These are phyloP conservation scores for Hyphopichia pseudoburtonii DNA, from an alignment of 1,139 yeast genomes.

Conservation along the genomic window DNA sequence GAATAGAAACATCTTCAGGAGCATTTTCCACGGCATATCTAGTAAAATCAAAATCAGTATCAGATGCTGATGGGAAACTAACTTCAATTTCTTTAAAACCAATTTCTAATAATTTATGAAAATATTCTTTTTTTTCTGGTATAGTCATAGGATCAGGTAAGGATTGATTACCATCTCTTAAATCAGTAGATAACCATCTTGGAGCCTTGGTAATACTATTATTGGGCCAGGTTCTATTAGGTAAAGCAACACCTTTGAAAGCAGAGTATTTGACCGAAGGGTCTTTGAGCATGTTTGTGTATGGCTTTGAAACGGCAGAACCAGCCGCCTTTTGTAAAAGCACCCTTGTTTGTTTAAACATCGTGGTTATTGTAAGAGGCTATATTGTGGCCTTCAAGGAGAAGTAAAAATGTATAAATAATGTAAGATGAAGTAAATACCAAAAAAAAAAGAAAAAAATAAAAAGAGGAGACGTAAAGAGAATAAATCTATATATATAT, in stretches of 20 bases:
- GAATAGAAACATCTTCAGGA: constrained; percentile 47
- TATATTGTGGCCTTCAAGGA: background rate
- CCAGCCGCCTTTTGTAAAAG: constrained; percentile 28
- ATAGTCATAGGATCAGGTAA: constrained; percentile 53
- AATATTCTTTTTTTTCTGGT: constrained; percentile 44
- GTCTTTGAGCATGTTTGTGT: constrained; percentile 37
- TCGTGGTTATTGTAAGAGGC: constrained; percentile 7
- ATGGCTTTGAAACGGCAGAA: constrained; percentile 16
- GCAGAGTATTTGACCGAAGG: constrained; percentile 43
- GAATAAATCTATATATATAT: background rate
- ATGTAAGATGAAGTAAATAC: no score
- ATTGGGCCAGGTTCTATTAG: constrained; percentile 46
- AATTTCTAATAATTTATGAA: constrained; percentile 43
- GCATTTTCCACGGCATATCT: constrained; percentile 48
- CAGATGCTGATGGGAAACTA: constrained; percentile 50
- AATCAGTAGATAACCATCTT: constrained; percentile 51
- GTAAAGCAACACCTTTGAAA: constrained; percentile 37
- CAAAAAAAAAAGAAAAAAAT: no score
- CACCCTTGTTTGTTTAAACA: constrained; percentile 25
- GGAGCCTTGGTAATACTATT: constrained; percentile 42
- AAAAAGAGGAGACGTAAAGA: no score
- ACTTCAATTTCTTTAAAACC: constrained; percentile 53
- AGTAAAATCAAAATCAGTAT: constrained; percentile 51
- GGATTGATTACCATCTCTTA: constrained; percentile 51
- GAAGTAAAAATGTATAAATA: no score